Conservation (phyloP, 305 asterid species). For the Fraxinus xanthoxyloides region DNA sequence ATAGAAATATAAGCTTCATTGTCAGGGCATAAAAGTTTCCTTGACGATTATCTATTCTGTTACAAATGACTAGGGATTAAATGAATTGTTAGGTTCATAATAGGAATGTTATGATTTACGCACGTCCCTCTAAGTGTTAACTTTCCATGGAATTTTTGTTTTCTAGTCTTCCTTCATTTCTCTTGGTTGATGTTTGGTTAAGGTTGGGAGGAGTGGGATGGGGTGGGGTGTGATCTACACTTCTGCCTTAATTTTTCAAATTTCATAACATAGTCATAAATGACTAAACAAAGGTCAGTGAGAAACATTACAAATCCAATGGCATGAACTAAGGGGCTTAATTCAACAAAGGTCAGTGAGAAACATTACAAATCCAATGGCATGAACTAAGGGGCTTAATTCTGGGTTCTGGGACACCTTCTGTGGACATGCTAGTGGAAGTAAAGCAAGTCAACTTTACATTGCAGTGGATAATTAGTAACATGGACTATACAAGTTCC, state of each 20-base stretch:
- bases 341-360: no score
- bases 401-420: background rate
- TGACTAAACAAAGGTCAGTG: background rate
- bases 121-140: background rate
- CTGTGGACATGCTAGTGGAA: background rate
- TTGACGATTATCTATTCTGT: background rate
- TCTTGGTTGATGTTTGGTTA: background rate
- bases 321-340: background rate
- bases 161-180: background rate
- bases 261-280: background rate
- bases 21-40: background rate
- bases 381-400: background rate
- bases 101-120: background rate
- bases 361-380: background rate
- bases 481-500: background rate
- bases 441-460: background rate
- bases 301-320: background rate
- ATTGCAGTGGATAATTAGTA: background rate
- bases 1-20: background rate
- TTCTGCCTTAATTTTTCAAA: background rate
- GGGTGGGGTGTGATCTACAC: background rate
- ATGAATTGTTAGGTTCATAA: background rate
- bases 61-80: background rate
- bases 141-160: background rate
- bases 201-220: background rate